Conservation (phyloP, 106 monocot species). For the Chionographis japonica region DNA sequence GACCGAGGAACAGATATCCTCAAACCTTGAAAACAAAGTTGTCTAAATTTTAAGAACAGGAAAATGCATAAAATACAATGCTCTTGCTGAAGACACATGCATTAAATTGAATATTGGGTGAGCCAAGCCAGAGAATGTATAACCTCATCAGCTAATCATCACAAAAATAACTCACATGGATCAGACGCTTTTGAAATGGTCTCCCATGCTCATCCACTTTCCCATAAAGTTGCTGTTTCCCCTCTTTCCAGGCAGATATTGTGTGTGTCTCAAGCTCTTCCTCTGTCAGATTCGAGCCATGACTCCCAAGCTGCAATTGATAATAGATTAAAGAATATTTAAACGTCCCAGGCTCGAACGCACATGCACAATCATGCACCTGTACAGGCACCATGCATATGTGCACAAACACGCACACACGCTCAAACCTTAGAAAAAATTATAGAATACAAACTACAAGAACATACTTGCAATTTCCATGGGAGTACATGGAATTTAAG, state of each 20-base stretch:
- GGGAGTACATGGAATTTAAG: no score
- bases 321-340: background rate
- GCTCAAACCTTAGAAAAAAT: no score
- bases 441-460: no score
- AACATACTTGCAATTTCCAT: no score
- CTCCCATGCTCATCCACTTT: conserved; percentile 54
- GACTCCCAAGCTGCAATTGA: conserved; percentile 70
- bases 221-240: conserved; percentile 51
- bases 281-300: conserved; percentile 91
- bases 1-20: no score
- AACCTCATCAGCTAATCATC: background rate
- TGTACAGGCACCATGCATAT: no score
- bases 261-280: conserved; percentile 98
- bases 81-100: no score
- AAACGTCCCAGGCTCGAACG: background rate
- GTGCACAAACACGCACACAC: no score
- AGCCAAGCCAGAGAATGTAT: background rate
- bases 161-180: conserved; percentile 43
- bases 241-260: conserved; percentile 95
- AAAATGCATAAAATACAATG: no score
- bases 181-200: conserved; percentile 40
- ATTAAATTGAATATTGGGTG: background rate
- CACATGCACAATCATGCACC: no score
- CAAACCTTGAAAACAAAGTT: no score
- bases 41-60: no score